Percentiles rank a stretch among this genome's conserved stretches.
Conservation (phyloP, 75 land plant genomes). For the Selaginella moellendorffii region DNA sequence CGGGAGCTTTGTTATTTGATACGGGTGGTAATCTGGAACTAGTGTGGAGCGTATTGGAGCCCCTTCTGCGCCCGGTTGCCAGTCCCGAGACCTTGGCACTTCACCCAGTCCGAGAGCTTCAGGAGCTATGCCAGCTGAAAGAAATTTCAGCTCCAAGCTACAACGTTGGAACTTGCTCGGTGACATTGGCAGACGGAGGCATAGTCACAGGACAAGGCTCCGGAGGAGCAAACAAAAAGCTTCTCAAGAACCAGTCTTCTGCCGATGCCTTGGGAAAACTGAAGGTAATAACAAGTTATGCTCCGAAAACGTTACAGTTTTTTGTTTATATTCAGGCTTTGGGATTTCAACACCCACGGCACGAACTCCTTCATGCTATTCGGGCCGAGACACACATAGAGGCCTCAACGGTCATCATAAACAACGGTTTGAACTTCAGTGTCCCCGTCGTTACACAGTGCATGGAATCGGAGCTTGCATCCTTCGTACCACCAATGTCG, state of each 20-base stretch:
- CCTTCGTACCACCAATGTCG: too few species aligned
- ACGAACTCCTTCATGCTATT: too few species aligned
- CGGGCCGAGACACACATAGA: too few species aligned
- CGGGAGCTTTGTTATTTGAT: too few species aligned
- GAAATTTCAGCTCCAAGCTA: slow-evolving; percentile 14
- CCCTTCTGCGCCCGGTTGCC: slow-evolving; percentile 39
- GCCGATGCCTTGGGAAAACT: not conserved
- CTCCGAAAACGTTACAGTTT: not conserved
- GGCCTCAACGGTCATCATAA: too few species aligned
- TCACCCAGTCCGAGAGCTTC: slow-evolving; percentile 67
- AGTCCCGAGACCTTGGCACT: slow-evolving; percentile 27
- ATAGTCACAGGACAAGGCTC: too few species aligned
- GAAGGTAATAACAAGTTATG: not conserved
- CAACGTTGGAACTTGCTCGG: not conserved
- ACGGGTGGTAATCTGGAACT: slow-evolving; percentile 40
- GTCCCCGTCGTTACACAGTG: too few species aligned
- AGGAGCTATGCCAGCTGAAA: slow-evolving; percentile 52
- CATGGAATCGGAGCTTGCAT: too few species aligned
- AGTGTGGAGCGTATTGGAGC: slow-evolving; percentile 57
- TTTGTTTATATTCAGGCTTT: not conserved
- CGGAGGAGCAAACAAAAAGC: not conserved
- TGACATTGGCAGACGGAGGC: too few species aligned
- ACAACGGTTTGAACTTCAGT: too few species aligned
- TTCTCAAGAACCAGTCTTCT: not conserved
- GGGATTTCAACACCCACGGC: not conserved